These are phyloP conservation scores for Filosporella fistucella DNA, from an alignment of 495 filamentous ascomycete species.

Conservation along the genomic window DNA sequence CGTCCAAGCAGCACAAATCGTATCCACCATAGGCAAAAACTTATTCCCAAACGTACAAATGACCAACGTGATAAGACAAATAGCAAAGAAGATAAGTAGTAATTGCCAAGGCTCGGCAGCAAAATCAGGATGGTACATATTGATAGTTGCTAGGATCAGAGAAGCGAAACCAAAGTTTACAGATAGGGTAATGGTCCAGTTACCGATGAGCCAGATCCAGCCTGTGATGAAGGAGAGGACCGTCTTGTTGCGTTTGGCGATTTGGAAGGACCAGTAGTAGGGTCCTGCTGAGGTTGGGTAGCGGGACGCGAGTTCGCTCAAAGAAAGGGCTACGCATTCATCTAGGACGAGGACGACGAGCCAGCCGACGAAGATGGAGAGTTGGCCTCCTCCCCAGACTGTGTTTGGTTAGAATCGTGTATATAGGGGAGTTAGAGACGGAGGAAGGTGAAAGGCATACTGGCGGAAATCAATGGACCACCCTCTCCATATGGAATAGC, in stretches of 20 bases:
- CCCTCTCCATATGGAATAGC: slow-evolving; percentile 46
- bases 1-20: slow-evolving; percentile 44
- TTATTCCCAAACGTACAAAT: slow-evolving; percentile 39
- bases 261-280: slow-evolving; percentile 45
- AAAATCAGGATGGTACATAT: slow-evolving; percentile 24
- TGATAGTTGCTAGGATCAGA: slow-evolving; percentile 29
- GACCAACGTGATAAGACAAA: slow-evolving; percentile 34
- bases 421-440: too few relatives aligned
- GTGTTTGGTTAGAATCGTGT: too few relatives aligned
- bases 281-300: slow-evolving; percentile 47
- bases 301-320: slow-evolving; percentile 42
- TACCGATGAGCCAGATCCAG: slow-evolving; percentile 25
- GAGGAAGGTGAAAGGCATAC: too few relatives aligned
- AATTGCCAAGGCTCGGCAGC: slow-evolving; percentile 25
- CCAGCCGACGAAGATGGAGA: slow-evolving; percentile 41
- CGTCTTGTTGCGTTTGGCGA: slow-evolving; percentile 37
- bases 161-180: slow-evolving; percentile 35
- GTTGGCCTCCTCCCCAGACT: slow-evolving; percentile 42
- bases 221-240: slow-evolving; percentile 40
- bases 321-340: slow-evolving; percentile 30
- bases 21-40: slow-evolving; percentile 46
- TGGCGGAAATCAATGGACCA: slow-evolving; percentile 31
- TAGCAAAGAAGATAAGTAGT: slow-evolving; percentile 37
- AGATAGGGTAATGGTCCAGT: slow-evolving; percentile 31
- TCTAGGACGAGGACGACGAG: slow-evolving; percentile 39